phyloP scores from a whole-genome alignment of 257 asterid species.

The Solanum chmielewskii region DNA sequence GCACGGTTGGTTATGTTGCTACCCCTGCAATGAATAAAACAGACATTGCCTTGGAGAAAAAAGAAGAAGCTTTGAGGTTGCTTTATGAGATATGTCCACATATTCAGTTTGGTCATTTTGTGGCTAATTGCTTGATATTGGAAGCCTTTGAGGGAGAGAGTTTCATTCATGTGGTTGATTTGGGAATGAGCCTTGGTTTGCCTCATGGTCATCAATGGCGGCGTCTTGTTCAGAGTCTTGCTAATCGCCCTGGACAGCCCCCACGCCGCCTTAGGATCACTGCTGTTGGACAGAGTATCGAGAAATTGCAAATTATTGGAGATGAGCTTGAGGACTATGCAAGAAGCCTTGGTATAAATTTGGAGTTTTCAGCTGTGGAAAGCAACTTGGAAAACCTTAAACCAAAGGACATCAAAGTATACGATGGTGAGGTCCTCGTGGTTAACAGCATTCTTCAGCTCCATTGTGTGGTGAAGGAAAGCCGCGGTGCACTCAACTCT shows the following conservation, averaged over 20 bases:
- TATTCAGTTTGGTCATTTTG: conserved; percentile 60
- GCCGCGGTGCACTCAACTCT: conserved; percentile 66
- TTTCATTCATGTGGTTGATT: conserved; percentile 67
- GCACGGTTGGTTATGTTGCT: conserved; percentile 37
- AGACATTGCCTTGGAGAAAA: conserved; percentile 36
- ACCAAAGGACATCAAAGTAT: conserved; percentile 29
- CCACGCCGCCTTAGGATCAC: conserved; percentile 42
- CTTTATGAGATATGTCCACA: conserved; percentile 58
- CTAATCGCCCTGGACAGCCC: conserved; percentile 18
- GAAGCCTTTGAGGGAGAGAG: conserved; percentile 97
- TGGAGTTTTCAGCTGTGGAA: conserved; percentile 44
- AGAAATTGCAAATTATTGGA: conserved; percentile 33
- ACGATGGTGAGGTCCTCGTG: conserved; percentile 42
- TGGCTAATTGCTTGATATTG: conserved; percentile 50
- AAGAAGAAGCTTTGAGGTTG: conserved; percentile 46
- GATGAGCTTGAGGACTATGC: conserved; percentile 49
- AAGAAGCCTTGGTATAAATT: conserved; percentile 15
- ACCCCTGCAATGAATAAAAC: conserved; percentile 24
- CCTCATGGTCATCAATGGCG: conserved; percentile 73
- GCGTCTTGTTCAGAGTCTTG: conserved; percentile 40
- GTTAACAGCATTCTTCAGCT: conserved; percentile 66
- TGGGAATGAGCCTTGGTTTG: conserved; percentile 67
- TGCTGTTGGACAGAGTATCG: conserved; percentile 34
- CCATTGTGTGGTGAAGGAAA: conserved; percentile 77
- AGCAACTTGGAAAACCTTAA: conserved; percentile 49